Evolutionary conservation across 306 rosid genomes (phyloP).

Genomic region (Myrica gale): DNA sequence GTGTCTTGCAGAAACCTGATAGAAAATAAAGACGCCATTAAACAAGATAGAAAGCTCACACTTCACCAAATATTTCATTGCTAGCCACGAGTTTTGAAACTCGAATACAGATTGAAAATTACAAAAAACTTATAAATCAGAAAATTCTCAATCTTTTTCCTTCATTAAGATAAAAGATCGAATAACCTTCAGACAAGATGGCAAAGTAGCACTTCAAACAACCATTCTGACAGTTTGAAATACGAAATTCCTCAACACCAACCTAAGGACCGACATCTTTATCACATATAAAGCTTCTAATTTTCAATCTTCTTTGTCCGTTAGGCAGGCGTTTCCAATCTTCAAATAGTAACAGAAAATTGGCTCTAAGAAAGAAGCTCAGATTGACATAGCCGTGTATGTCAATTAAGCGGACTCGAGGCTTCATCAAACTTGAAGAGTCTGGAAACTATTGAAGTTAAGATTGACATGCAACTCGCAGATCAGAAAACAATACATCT

Average conservation of each 20-base stretch:
- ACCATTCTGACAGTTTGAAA: background rate
- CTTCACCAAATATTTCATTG: background rate
- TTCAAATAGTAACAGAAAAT: slow-evolving; percentile 2
- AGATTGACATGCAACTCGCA: background rate
- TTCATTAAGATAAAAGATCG: background rate
- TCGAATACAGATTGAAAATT: background rate
- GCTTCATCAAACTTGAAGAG: slow-evolving; percentile 1
- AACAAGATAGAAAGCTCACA: background rate
- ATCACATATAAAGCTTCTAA: slow-evolving; percentile 4
- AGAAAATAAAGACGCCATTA: slow-evolving; percentile 10
- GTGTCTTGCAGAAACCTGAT: slow-evolving; percentile 38
- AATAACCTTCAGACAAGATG: background rate
- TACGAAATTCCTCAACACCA: background rate
- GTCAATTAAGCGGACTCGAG: background rate
- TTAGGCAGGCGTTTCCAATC: background rate
- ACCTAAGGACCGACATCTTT: background rate
- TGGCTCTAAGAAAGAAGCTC: background rate
- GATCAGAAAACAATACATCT: background rate
- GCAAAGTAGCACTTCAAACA: background rate
- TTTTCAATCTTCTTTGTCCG: background rate
- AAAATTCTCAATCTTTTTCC: background rate
- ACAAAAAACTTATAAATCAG: background rate
- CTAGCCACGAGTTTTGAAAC: background rate
- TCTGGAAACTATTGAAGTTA: background rate
- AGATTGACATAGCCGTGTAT: background rate